Base-by-base conservation (phyloP, 2,329 filamentous ascomycete genomes). In the Plectosphaerella plurivora region DNA sequence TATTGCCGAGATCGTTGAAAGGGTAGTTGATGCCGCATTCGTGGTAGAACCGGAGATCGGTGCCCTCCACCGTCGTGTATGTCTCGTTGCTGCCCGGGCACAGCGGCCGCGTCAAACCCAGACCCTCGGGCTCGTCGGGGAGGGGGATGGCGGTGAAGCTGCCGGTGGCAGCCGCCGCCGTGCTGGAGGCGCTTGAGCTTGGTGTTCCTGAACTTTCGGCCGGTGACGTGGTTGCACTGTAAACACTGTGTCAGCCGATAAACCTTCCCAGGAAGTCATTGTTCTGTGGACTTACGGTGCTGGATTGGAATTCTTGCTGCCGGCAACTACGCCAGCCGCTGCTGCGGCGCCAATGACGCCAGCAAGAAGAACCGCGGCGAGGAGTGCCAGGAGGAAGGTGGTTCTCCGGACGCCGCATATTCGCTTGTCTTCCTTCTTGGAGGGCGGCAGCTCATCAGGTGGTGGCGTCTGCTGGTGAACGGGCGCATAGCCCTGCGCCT, bases 11-110 rank as follows among this genome's bases (percentile, higher is more conserved):
- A 50, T 62, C 59, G 51, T 51, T 53, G 36, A 35, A 37, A 1
- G 54, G 35, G 28, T 54, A 56, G 54, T 61, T 59, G 37, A 52
- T 53, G 37, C 55, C 54, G 37, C 60, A 62, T 18, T 51, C 47
- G 3, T 57, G 55, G 28, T 28, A 16, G 47, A 61, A 62, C 16
- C 33, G 53, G 2, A 61, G 53, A 24, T 53, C 52, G 10, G 59
- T 58, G 15, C 55, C 56, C 5, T 58, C 57, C 2, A 60, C 57
- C 11, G n/a, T n/a, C 6, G 51, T 51, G 44, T 59, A 59, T 35
- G 54, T 53, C 44, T 51, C 48, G 20, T 53, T 52, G 24, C 46
- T 39, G 36, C 45, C 47, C 7, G 53, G 53, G 50, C 53, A 54
- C 39, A 45, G 42, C 1, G 53, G 7, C 0, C 35, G 45, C 1